phyloP scores from a whole-genome alignment of 257 asterid genomes.

The Cordia subcordata region DNA sequence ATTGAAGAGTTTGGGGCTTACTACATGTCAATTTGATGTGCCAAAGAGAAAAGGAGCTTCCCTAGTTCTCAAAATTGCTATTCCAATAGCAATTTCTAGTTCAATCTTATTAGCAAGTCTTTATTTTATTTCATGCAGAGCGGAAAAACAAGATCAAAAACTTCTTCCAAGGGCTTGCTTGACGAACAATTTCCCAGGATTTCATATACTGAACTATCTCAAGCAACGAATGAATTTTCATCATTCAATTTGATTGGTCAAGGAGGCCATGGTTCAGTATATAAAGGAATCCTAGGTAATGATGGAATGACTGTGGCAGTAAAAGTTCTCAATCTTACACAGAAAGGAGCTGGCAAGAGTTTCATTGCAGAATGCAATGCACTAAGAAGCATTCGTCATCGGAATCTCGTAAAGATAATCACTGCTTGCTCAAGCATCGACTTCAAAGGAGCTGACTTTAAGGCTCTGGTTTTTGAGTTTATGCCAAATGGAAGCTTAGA shows the following conservation, averaged over 20 bases:
- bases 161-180: neutral
- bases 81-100: neutral
- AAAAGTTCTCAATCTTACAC: conserved; percentile 21
- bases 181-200: conserved; percentile 5
- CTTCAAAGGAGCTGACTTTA: conserved; percentile 22
- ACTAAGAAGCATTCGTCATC: conserved; percentile 21
- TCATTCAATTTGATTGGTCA: conserved; percentile 14
- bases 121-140: neutral
- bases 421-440: conserved; percentile 22
- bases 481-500: conserved; percentile 25
- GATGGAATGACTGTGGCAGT: conserved; percentile 10
- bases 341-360: conserved; percentile 22
- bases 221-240: conserved; percentile 18
- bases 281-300: conserved; percentile 12
- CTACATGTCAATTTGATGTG: conserved; percentile 1
- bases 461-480: conserved; percentile 24
- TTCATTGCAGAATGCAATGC: conserved; percentile 27
- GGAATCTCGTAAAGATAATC: conserved; percentile 20
- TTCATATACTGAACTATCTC: conserved; percentile 21
- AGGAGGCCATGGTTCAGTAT: conserved; percentile 23
- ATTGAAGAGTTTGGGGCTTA: conserved; percentile 14
- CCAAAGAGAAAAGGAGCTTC: neutral
- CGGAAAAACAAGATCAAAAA: neutral
- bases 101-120: neutral
- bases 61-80: conserved; percentile 1